These are phyloP conservation scores for Cinnamomum micranthum DNA, from an alignment of 164 flowering plant genomes.

Conservation along the genomic window DNA sequence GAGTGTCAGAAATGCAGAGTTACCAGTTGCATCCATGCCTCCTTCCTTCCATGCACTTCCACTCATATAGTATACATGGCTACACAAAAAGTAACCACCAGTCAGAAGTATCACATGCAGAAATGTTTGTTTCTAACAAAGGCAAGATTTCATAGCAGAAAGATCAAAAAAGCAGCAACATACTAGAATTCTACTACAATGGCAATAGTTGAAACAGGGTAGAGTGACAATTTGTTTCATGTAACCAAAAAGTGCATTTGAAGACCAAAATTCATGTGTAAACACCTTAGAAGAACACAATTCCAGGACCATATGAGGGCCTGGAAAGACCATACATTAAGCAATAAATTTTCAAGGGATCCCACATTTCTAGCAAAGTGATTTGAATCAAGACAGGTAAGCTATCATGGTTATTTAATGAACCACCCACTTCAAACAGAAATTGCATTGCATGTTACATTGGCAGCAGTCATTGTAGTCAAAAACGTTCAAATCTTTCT, in stretches of 20 bases:
- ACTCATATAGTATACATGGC: conserved; percentile 98
- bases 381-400: background rate
- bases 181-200: background rate
- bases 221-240: background rate
- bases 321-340: background rate
- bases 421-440: background rate
- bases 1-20: conserved; percentile 2
- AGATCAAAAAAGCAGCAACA: background rate
- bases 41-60: conserved; percentile 99
- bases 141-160: background rate
- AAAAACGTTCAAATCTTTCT: background rate
- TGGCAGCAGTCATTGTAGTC: background rate
- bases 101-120: conserved; percentile 9
- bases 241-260: background rate
- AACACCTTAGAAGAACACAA: background rate
- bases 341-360: too few species aligned
- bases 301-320: background rate
- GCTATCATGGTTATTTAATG: background rate
- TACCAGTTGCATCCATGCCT: conserved; percentile 98
- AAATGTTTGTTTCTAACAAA: background rate
- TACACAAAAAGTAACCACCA: conserved; percentile 27
- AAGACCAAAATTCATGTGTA: background rate
- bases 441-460: background rate
- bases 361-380: background rate
- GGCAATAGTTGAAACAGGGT: background rate